These are phyloP conservation scores for Skeletonema menzelii DNA, from an alignment of 108 stramenopile species.

Conservation along the genomic window DNA sequence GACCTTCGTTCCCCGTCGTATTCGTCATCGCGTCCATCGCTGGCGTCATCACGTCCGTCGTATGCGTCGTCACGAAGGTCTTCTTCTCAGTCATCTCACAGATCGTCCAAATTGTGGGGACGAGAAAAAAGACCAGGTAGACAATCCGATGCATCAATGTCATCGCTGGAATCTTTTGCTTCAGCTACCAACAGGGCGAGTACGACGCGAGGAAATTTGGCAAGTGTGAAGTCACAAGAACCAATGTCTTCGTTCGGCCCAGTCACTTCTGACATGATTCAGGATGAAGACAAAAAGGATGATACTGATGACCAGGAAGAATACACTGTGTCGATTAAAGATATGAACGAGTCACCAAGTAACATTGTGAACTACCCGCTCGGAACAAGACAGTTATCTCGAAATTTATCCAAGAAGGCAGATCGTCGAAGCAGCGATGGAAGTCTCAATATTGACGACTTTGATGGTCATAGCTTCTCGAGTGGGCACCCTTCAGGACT, in stretches of 20 bases:
- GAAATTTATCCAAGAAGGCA: neutral
- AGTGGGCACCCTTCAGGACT: conserved; percentile 10
- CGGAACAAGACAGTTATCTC: neutral
- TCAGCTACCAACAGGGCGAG: conserved; percentile 23
- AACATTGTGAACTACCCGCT: neutral
- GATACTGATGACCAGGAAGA: neutral
- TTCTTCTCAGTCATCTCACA: neutral
- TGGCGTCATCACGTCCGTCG: neutral
- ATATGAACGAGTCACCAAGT: neutral
- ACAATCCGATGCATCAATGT: conserved; percentile 5
- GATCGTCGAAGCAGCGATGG: neutral
- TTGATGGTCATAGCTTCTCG: neutral
- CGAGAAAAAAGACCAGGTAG: neutral
- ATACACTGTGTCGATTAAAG: neutral
- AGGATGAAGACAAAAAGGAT: neutral
- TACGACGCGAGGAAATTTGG: neutral
- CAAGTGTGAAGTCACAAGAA: neutral
- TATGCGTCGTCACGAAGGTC: neutral
- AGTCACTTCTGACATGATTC: neutral
- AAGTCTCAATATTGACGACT: conserved; percentile 14
- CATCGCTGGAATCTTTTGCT: conserved; percentile 18
- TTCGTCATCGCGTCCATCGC: neutral
- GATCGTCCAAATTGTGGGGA: neutral
- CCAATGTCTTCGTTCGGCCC: neutral
- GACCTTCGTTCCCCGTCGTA: neutral